Percentiles rank a stretch among this genome's conserved stretches.
Conservation (phyloP, 805 yeast genomes). For the Metschnikowia corniflorae region DNA sequence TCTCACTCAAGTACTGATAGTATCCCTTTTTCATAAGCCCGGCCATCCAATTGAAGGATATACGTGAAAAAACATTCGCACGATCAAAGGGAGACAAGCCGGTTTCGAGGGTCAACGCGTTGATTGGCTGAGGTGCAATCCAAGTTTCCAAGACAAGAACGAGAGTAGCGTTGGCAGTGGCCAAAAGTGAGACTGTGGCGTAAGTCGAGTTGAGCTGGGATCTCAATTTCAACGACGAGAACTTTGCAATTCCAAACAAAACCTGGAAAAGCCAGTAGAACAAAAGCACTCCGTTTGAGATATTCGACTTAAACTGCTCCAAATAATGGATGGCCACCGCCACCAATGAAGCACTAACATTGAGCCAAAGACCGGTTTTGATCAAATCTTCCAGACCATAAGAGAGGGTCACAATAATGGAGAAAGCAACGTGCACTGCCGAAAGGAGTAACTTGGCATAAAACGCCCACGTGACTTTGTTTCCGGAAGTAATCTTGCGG, state of each 20-base stretch:
- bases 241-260: slow-evolving; percentile 45
- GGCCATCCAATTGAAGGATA: slow-evolving; percentile 92
- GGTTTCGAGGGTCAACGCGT: slow-evolving; percentile 2
- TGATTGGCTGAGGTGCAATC: slow-evolving; percentile 30
- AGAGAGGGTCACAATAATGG: slow-evolving; percentile 18
- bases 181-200: slow-evolving; percentile 27
- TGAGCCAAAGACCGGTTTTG: slow-evolving; percentile 23
- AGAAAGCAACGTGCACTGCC: slow-evolving; percentile 37
- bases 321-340: slow-evolving; percentile 59
- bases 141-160: slow-evolving; percentile 43
- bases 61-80: slow-evolving; percentile 61
- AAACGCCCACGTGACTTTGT: slow-evolving; percentile 37
- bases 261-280: slow-evolving; percentile 69
- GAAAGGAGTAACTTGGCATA: slow-evolving; percentile 41
- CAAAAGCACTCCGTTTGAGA: slow-evolving; percentile 66
- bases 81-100: slow-evolving; percentile 17
- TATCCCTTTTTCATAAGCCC: slow-evolving; percentile 78
- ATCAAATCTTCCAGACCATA: slow-evolving; percentile 20
- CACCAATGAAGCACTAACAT: slow-evolving; percentile 44
- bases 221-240: slow-evolving; percentile 41
- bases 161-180: slow-evolving; percentile 37
- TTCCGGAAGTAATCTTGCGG: slow-evolving; percentile 28
- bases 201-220: slow-evolving; percentile 17
- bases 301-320: slow-evolving; percentile 63
- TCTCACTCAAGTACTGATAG: slow-evolving; percentile 47